Evolutionary conservation across 768 basidiomycete species (phyloP), one percentile per base, ranked within the genome.

Genomic region (Mycena vitilis): DNA sequence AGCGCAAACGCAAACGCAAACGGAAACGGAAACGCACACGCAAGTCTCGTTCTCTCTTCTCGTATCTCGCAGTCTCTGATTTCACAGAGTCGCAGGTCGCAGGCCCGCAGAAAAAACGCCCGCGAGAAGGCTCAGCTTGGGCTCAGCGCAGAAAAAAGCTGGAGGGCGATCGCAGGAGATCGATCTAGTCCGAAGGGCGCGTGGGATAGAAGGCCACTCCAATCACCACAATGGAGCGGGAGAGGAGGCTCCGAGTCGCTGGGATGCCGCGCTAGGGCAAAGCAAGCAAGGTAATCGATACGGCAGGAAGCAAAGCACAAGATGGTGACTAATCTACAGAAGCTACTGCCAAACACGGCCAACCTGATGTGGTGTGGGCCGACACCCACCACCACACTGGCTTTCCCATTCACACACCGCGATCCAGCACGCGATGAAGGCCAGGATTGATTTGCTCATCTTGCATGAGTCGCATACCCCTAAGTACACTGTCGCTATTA

Each of bases 281-380:
- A 42, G 40, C 40, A 30, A 30, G 16, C 45, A 47, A 47, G 20
- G 45, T 18, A 3, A 47, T 47, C 20, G 45, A 47, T 20, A 47
- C 3, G 13, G 45, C 45, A 18, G 16, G 12, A 18, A 18, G 16
- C n/a, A n/a, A 47, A 18, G 42, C 42, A 59, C 57, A 59, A 18
- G 5, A 45, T 16, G 22, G 5, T 59, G 57, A 59, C 57, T 45
- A 45, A 59, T 44, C 42, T 59, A 59, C 57, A 47, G 57, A 59
- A 20, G 44, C 23, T 36, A 30, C 57, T 36, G 57, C 57, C 57
- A 59, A 59, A 47, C 44, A 34, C 34, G 12, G 42, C 57, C 30
- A 59, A 47, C 15, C 44, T 22, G 25, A 44, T 25, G 56, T 57
- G 56, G 56, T 55, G 54, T 38, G 54, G 54, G 54, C 54, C 34